These are phyloP conservation scores for Prunus yedoensis DNA, from an alignment of 331 rosid species.

Conservation along the genomic window DNA sequence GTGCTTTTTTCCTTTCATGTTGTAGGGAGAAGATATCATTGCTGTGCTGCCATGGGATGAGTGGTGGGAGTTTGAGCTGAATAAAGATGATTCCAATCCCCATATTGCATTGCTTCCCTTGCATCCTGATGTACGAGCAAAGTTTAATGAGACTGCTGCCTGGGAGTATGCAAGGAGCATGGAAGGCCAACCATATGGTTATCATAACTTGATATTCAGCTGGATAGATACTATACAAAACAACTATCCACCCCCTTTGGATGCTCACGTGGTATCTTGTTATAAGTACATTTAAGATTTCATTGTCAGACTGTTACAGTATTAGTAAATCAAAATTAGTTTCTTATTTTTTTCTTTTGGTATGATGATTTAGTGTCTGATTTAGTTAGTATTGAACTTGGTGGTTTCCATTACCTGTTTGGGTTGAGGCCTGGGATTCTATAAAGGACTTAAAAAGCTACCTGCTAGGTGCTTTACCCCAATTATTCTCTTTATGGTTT, in stretches of 20 bases:
- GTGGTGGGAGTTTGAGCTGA: constrained; percentile 93
- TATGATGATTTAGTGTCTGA: not conserved
- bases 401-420: too few species aligned
- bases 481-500: too few species aligned
- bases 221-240: constrained; percentile 83
- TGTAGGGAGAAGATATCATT: constrained; percentile 91
- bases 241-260: constrained; percentile 98
- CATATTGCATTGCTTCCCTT: constrained; percentile 94
- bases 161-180: constrained; percentile 95
- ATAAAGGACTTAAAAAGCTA: too few species aligned
- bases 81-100: constrained; percentile 80
- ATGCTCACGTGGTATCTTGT: constrained; percentile 76
- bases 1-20: constrained; percentile 22
- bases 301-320: constrained; percentile 16
- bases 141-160: constrained; percentile 91
- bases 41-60: constrained; percentile 90
- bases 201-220: constrained; percentile 94
- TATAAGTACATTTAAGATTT: constrained; percentile 9
- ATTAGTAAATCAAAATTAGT: not conserved
- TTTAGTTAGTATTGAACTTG: not conserved
- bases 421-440: too few species aligned
- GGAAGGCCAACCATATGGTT: constrained; percentile 89
- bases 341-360: constrained; percentile 2
- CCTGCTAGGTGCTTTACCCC: too few species aligned
- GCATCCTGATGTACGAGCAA: constrained; percentile 77